phyloP scores from a whole-genome alignment of 2,329 filamentous ascomycete genomes.

The Aspergillus aculeatinus region DNA sequence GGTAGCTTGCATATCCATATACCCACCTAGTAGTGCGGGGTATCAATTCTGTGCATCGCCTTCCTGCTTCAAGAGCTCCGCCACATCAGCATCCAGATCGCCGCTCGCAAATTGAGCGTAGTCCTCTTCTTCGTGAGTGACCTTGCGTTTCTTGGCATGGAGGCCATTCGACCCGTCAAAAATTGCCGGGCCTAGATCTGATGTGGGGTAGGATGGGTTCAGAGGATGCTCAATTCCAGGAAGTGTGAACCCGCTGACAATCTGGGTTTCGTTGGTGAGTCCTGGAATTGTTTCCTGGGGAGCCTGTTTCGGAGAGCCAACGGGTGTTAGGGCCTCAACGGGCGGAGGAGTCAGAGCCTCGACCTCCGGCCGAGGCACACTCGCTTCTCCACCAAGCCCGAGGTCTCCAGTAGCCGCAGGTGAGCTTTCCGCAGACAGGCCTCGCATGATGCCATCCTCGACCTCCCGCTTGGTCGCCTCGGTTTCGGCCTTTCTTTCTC shows the following conservation, averaged over 20 bases:
- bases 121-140: conserved; percentile 45
- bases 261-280: conserved; percentile 16
- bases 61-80: conserved; percentile 56
- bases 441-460: conserved; percentile 86
- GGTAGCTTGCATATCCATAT: neutral
- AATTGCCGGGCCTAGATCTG: conserved; percentile 20
- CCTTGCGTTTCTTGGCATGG: conserved; percentile 51
- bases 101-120: conserved; percentile 51
- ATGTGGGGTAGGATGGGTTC: conserved; percentile 18
- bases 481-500: conserved; percentile 66
- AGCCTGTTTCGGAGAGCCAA: conserved; percentile 47
- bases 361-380: conserved; percentile 66
- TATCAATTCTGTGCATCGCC: conserved; percentile 24
- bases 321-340: conserved; percentile 56
- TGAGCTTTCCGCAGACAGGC: conserved; percentile 63
- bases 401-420: conserved; percentile 46
- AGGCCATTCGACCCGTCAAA: conserved; percentile 28
- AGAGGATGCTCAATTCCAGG: conserved; percentile 21
- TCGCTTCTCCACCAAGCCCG: conserved; percentile 27
- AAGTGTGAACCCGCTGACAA: conserved; percentile 19
- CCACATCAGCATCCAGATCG: conserved; percentile 62
- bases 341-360: conserved; percentile 84
- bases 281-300: conserved; percentile 33
- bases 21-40: neutral
- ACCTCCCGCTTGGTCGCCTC: conserved; percentile 84